Percentiles rank a stretch among this genome's conserved stretches.
These are phyloP conservation scores for Sorghum bicolor DNA, from an alignment of 176 grass and related monocot genomes.

Conservation along the genomic window DNA sequence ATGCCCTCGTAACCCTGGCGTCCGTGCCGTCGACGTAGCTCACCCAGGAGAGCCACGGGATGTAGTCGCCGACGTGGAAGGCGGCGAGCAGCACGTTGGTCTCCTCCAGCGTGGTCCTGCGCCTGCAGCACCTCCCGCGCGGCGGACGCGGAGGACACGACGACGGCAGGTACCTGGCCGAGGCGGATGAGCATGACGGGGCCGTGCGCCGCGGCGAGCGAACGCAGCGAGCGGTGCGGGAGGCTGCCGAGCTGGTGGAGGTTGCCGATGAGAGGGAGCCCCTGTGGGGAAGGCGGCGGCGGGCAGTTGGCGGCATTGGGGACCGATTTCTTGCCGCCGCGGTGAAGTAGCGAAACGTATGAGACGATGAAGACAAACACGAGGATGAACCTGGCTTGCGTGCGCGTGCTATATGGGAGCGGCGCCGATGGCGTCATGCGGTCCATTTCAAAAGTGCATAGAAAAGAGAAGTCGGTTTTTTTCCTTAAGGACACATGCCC, in stretches of 20 bases:
- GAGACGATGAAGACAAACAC: not conserved
- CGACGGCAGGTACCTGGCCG: not conserved
- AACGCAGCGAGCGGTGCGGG: not conserved
- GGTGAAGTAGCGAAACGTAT: not conserved
- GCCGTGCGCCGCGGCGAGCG: not conserved
- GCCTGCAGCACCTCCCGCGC: constrained; percentile 8
- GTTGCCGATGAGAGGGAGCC: constrained; percentile 18
- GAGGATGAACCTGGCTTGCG: not conserved
- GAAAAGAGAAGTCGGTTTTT: too few species aligned
- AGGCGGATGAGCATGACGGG: constrained; percentile 15
- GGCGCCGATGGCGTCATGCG: too few species aligned
- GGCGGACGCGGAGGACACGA: not conserved
- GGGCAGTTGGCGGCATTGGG: not conserved
- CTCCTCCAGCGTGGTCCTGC: too few species aligned
- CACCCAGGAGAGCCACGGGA: too few species aligned
- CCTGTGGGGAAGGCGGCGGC: not conserved
- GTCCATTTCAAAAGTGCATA: too few species aligned
- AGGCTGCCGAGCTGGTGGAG: constrained; percentile 12
- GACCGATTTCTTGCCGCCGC: not conserved
- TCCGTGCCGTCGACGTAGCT: too few species aligned
- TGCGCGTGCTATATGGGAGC: not conserved
- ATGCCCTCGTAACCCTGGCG: too few species aligned
- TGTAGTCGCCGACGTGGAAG: too few species aligned
- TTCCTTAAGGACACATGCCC: too few species aligned
- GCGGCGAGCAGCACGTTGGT: too few species aligned